Evolutionary conservation across 306 rosid genomes (phyloP).

Genomic region (Clitoria ternatea): DNA sequence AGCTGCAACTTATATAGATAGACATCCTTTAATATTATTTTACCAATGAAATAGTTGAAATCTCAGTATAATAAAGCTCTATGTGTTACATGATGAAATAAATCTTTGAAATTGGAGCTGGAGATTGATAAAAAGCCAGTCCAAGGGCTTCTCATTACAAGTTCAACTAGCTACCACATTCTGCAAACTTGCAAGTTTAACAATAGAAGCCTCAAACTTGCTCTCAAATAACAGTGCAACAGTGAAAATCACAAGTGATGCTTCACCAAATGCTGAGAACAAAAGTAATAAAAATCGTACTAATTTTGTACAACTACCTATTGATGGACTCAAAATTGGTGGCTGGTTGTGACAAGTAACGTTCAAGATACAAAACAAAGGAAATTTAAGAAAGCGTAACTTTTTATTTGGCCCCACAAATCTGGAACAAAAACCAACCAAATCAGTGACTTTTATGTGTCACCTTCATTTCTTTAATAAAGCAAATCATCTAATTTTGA

Average conservation of each 20-base stretch:
- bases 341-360: not conserved
- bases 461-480: not conserved
- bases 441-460: not conserved
- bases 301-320: not conserved
- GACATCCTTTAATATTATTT: not conserved
- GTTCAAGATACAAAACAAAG: not conserved
- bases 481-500: not conserved
- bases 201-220: not conserved
- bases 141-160: not conserved
- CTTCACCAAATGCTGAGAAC: not conserved
- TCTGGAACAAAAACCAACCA: not conserved
- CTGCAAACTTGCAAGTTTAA: slow-evolving; percentile 4
- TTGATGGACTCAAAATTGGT: not conserved
- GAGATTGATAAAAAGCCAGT: not conserved
- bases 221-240: not conserved
- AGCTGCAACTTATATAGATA: not conserved
- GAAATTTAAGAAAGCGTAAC: not conserved
- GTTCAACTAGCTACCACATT: not conserved
- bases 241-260: not conserved
- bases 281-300: not conserved
- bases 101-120: not conserved
- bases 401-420: not conserved
- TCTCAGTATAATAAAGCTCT: not conserved
- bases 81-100: not conserved
- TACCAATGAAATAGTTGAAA: not conserved